These are phyloP conservation scores for Aureobasidium namibiae DNA, from an alignment of 2,329 filamentous ascomycete species.

Conservation along the genomic window DNA sequence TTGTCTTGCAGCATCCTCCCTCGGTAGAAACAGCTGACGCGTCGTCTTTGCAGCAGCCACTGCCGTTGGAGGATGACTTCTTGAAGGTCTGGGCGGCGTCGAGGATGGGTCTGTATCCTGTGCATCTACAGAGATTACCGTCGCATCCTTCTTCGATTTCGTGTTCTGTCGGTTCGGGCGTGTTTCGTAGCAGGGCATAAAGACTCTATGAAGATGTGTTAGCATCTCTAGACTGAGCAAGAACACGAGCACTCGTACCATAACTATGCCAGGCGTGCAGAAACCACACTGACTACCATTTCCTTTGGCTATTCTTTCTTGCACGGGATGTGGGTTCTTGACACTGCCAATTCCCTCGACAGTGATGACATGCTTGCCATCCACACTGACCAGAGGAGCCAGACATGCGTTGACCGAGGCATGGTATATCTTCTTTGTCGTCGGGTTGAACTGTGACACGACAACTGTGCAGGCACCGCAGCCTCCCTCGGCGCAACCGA, in stretches of 20 bases:
- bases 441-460: slow-evolving; percentile 86
- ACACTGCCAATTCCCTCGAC: slow-evolving; percentile 91
- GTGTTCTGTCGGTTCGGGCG: slow-evolving; percentile 64
- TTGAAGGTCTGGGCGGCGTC: slow-evolving; percentile 91
- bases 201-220: slow-evolving; percentile 51
- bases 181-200: slow-evolving; percentile 85
- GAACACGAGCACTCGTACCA: slow-evolving; percentile 42
- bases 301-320: slow-evolving; percentile 82
- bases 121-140: slow-evolving; percentile 91
- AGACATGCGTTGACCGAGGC: slow-evolving; percentile 94
- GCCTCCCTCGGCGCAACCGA: slow-evolving; percentile 92
- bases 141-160: slow-evolving; percentile 96
- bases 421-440: slow-evolving; percentile 87
- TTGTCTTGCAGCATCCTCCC: slow-evolving; percentile 29
- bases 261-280: slow-evolving; percentile 95
- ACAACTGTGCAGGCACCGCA: slow-evolving; percentile 96
- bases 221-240: not conserved
- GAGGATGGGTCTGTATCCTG: slow-evolving; percentile 86
- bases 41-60: slow-evolving; percentile 26
- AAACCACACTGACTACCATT: slow-evolving; percentile 95
- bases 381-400: slow-evolving; percentile 82
- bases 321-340: slow-evolving; percentile 76
- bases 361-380: slow-evolving; percentile 97
- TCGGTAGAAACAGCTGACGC: not conserved
- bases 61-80: slow-evolving; percentile 47